Percentiles rank a stretch among this genome's conserved stretches.
phyloP scores from a whole-genome alignment of 257 asterid species.

The Marsdenia floribunda region DNA sequence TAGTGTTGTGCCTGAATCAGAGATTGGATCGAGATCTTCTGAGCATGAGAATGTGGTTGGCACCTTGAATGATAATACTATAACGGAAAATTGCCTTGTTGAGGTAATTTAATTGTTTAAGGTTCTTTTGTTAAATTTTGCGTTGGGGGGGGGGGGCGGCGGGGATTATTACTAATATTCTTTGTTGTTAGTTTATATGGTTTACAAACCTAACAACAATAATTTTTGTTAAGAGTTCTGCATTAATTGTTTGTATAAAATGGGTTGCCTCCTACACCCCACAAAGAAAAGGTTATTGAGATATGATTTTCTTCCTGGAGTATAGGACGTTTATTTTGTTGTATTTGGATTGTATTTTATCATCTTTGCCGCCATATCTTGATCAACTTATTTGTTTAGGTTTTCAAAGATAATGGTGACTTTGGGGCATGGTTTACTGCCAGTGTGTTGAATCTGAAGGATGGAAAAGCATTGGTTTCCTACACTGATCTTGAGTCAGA shows the following conservation, averaged over 20 bases:
- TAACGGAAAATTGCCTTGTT: slow-evolving; percentile 65
- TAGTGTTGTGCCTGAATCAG: slow-evolving; percentile 36
- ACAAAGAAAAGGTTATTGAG: not conserved
- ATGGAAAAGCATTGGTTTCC: slow-evolving; percentile 66
- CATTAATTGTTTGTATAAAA: not conserved
- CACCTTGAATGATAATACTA: slow-evolving; percentile 20
- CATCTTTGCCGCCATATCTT: not conserved
- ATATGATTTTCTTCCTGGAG: not conserved
- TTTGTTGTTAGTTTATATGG: not conserved
- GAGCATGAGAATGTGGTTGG: slow-evolving; percentile 20
- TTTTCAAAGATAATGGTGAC: slow-evolving; percentile 63
- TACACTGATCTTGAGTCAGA: slow-evolving; percentile 51
- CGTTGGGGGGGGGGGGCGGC: no score
- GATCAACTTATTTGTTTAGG: slow-evolving; percentile 35
- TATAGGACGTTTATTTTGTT: not conserved
- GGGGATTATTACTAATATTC: not conserved
- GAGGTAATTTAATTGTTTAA: slow-evolving; percentile 45
- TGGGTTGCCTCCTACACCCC: not conserved
- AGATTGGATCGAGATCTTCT: slow-evolving; percentile 27
- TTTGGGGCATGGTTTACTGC: slow-evolving; percentile 78
- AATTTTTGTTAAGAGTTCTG: not conserved
- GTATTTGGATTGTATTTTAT: not conserved
- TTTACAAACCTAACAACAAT: no score
- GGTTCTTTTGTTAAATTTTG: not conserved
- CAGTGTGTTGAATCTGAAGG: slow-evolving; percentile 55